A percentile compares a stretch with the other conserved stretches of the same genome.
These are phyloP conservation scores for Globomyces pollinis-pini DNA, from an alignment of 192 early-diverging fungal species.

Conservation along the genomic window DNA sequence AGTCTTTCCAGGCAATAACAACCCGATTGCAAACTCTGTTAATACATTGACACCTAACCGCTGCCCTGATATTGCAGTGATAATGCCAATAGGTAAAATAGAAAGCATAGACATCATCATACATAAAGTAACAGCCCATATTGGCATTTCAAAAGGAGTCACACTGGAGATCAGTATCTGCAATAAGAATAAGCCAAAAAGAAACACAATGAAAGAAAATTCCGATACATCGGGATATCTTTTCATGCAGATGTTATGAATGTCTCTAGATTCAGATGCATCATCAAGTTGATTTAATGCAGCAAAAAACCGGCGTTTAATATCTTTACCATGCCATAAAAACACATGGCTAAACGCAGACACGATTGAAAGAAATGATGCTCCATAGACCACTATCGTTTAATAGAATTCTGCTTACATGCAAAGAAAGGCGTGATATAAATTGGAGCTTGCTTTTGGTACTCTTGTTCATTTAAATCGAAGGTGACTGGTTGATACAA, in stretches of 20 bases:
- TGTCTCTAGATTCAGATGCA: conserved; percentile 35
- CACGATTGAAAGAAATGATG: conserved; percentile 13
- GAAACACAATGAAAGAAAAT: conserved; percentile 43
- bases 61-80: conserved; percentile 69
- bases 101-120: conserved; percentile 48
- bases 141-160: conserved; percentile 50
- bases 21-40: conserved; percentile 76
- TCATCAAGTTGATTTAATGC: conserved; percentile 16
- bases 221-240: conserved; percentile 50
- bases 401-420: too few relatives aligned
- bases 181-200: conserved; percentile 31
- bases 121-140: conserved; percentile 43
- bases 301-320: conserved; percentile 32
- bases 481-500: not conserved
- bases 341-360: conserved; percentile 44
- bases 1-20: conserved; percentile 61
- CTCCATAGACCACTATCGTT: conserved; percentile 9
- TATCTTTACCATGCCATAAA: conserved; percentile 56
- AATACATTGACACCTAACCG: conserved; percentile 74
- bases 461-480: not conserved
- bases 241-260: conserved; percentile 51
- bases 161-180: conserved; percentile 32
- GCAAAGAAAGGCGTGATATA: conserved; percentile 16
- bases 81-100: conserved; percentile 72
- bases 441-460: conserved; percentile 1